Conservation (phyloP, 495 filamentous ascomycete genomes). For the Trichocladium uniseriatum region DNA sequence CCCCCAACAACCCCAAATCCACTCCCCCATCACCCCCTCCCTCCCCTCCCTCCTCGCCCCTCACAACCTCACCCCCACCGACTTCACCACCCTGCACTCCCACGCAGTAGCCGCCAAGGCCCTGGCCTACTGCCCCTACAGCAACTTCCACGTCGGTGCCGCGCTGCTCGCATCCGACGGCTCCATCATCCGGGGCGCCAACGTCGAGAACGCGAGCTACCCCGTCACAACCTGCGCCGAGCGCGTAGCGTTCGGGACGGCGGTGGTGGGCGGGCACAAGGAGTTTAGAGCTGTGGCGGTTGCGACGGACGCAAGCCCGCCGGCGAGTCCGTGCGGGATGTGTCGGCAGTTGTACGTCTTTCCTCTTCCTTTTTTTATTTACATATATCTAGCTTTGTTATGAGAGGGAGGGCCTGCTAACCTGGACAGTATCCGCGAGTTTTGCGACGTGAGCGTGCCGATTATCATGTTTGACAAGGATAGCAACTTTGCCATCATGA, state of each 20-base stretch:
- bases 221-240: conserved; percentile 94
- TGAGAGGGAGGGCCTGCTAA: not conserved
- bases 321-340: conserved; percentile 70
- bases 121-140: conserved; percentile 87
- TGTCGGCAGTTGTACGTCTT: conserved; percentile 48
- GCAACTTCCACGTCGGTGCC: conserved; percentile 83
- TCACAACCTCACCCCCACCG: conserved; percentile 44
- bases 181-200: conserved; percentile 61
- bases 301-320: conserved; percentile 64
- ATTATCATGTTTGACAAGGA: conserved; percentile 88
- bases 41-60: conserved; percentile 26
- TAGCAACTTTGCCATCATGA: conserved; percentile 58
- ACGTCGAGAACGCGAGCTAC: conserved; percentile 90
- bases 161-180: conserved; percentile 58
- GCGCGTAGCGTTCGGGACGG: conserved; percentile 70
- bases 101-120: conserved; percentile 60
- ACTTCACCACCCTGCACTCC: conserved; percentile 55
- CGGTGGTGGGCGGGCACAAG: conserved; percentile 55
- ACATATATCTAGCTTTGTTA: not conserved
- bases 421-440: conserved; percentile 54
- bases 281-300: conserved; percentile 79
- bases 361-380: not conserved
- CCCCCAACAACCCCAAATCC: conserved; percentile 6
- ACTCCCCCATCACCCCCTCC: conserved; percentile 20
- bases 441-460: conserved; percentile 55